Conservation (phyloP, 2,329 filamentous ascomycete genomes). For the Diaporthe longicolla region DNA sequence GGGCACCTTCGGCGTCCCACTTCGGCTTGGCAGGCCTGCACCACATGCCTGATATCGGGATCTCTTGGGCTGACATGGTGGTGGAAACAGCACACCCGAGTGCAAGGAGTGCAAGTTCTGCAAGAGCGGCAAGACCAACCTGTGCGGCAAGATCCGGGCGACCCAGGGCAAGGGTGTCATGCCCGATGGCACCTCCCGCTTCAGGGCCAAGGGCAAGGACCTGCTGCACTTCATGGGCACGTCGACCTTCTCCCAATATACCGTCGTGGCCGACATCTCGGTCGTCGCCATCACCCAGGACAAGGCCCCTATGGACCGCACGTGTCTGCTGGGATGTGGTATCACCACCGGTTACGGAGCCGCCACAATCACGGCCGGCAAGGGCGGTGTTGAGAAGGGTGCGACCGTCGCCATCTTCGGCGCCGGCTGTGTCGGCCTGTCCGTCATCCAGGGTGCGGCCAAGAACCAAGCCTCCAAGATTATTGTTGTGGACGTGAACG, state of each 20-base stretch:
- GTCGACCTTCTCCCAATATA: constrained; percentile 99
- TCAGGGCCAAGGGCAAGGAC: constrained; percentile 94
- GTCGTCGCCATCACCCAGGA: constrained; percentile 88
- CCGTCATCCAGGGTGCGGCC: constrained; percentile 93
- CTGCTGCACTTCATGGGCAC: constrained; percentile 99
- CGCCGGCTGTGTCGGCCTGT: constrained; percentile 94
- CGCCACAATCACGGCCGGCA: constrained; percentile 89
- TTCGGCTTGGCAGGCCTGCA: constrained; percentile 19
- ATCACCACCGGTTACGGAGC: constrained; percentile 99
- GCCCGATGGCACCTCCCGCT: constrained; percentile 96
- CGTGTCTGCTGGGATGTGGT: constrained; percentile 95
- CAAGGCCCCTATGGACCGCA: constrained; percentile 94
- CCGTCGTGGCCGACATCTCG: constrained; percentile 97
- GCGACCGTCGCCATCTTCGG: constrained; percentile 94
- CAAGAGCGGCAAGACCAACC: constrained; percentile 98
- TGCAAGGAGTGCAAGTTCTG: constrained; percentile 99
- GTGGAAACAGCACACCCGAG: constrained; percentile 83
- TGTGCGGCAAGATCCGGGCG: constrained; percentile 98
- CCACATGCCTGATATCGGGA: background rate
- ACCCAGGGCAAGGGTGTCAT: constrained; percentile 97
- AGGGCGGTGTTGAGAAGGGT: constrained; percentile 79
- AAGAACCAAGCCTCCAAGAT: constrained; percentile 85
- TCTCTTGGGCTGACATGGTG: constrained; percentile 10
- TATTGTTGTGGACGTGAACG: constrained; percentile 84
- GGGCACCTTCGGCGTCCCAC: constrained; percentile 20